Evolutionary conservation across 768 basidiomycete species (phyloP).

Genomic region (Chalciporus sphaerocephalus): DNA sequence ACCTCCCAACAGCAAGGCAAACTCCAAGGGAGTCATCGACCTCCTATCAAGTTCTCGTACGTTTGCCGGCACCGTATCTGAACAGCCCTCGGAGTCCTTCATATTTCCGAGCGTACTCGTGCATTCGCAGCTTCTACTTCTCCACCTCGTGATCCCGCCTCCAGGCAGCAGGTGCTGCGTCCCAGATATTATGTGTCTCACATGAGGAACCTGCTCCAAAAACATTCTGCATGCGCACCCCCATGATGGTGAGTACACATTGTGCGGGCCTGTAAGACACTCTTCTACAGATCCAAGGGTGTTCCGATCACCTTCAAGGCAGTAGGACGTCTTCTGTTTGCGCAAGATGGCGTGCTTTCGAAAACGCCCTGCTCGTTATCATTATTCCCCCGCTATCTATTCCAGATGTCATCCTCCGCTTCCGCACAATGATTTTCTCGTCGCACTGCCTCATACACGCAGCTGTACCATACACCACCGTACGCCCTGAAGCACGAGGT

Average conservation of each 20-base stretch:
- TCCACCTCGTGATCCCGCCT: background rate
- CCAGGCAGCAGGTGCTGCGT: background rate
- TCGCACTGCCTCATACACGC: slow-evolving; percentile 9
- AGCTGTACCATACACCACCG: slow-evolving; percentile 8
- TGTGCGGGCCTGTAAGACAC: background rate
- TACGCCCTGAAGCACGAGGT: slow-evolving; percentile 20
- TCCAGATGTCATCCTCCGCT: slow-evolving; percentile 15
- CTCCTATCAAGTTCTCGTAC: slow-evolving; percentile 8
- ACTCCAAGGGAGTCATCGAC: background rate
- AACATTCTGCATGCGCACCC: background rate
- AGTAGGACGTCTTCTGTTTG: background rate
- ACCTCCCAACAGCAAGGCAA: background rate
- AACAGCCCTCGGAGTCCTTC: slow-evolving; percentile 15
- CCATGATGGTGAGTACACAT: background rate
- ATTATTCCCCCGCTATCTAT: slow-evolving; percentile 8
- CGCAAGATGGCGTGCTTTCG: background rate
- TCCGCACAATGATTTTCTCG: slow-evolving; percentile 17
- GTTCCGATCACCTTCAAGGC: background rate
- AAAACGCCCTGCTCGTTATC: slow-evolving; percentile 11
- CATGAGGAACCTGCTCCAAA: background rate
- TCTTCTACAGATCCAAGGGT: background rate
- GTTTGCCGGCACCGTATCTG: slow-evolving; percentile 14
- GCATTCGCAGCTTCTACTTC: background rate
- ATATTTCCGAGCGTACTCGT: slow-evolving; percentile 16
- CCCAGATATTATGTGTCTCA: background rate